phyloP scores from a whole-genome alignment of 176 grass and related monocot genomes.

The Musa troglodytarum region DNA sequence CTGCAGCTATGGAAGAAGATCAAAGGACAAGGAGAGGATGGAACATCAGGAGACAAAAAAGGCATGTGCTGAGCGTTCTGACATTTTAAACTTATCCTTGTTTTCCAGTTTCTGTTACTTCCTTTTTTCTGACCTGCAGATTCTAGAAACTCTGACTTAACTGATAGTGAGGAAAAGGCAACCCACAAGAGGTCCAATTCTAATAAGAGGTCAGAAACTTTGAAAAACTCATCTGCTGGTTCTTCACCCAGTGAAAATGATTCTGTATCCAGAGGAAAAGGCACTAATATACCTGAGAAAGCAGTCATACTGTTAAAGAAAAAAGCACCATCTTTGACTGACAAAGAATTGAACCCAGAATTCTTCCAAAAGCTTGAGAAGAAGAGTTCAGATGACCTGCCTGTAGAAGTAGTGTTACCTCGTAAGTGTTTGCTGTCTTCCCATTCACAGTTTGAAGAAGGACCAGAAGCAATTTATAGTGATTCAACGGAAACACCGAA shows the following conservation, averaged over 20 bases:
- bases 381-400: slow-evolving; percentile 55
- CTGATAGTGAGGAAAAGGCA: slow-evolving; percentile 47
- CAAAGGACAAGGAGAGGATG: slow-evolving; percentile 32
- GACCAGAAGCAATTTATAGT: slow-evolving; percentile 42
- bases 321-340: slow-evolving; percentile 53
- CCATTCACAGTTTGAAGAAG: slow-evolving; percentile 46
- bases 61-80: slow-evolving; percentile 27
- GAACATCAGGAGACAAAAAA: slow-evolving; percentile 37
- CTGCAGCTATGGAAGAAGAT: slow-evolving; percentile 79
- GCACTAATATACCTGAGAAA: slow-evolving; percentile 65
- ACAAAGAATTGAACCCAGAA: slow-evolving; percentile 83
- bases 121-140: slow-evolving; percentile 23
- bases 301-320: slow-evolving; percentile 79
- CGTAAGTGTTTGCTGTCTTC: slow-evolving; percentile 38
- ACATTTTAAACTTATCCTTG: background rate
- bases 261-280: slow-evolving; percentile 32
- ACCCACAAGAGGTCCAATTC: slow-evolving; percentile 25
- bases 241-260: slow-evolving; percentile 54
- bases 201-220: slow-evolving; percentile 34
- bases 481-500: slow-evolving; percentile 42
- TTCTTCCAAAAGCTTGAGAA: slow-evolving; percentile 95
- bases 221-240: slow-evolving; percentile 26
- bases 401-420: slow-evolving; percentile 80
- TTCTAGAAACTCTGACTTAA: slow-evolving; percentile 40
- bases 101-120: background rate